These are phyloP conservation scores for Cryoendolithus antarcticus DNA, from an alignment of 2,329 filamentous ascomycete species.

Conservation along the genomic window DNA sequence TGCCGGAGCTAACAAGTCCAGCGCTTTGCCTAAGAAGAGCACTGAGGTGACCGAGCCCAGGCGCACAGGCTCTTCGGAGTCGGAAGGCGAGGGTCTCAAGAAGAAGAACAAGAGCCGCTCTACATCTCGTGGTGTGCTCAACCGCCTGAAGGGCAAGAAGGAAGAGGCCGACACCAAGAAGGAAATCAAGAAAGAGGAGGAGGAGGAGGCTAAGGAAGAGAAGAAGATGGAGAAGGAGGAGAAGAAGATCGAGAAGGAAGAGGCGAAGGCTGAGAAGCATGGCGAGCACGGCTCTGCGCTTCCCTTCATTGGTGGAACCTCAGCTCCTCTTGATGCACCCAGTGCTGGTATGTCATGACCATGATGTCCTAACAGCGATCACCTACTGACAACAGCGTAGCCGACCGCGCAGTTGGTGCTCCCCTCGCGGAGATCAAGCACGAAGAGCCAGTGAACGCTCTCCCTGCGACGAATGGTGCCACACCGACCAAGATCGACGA, in stretches of 20 bases:
- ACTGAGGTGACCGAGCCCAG: constrained; percentile 28
- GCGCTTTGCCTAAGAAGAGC: constrained; percentile 35
- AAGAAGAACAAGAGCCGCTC: constrained; percentile 48
- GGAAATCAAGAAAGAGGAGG: constrained; percentile 33
- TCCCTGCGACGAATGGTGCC: constrained; percentile 1
- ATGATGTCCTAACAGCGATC: too few species aligned
- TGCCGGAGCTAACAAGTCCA: constrained; percentile 19
- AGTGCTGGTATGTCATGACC: too few species aligned
- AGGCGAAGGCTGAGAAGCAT: constrained; percentile 22
- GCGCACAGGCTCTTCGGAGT: constrained; percentile 31
- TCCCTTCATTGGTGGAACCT: too few species aligned
- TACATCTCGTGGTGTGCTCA: constrained; percentile 46
- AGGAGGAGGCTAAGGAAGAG: constrained; percentile 27
- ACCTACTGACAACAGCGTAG: constrained; percentile 7
- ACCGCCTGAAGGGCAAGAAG: constrained; percentile 49
- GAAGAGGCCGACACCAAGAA: constrained; percentile 34
- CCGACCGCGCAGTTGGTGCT: constrained; percentile 16
- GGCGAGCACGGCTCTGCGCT: too few species aligned
- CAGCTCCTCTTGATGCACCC: too few species aligned
- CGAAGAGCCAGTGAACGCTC: constrained; percentile 22
- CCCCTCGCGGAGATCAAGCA: constrained; percentile 12
- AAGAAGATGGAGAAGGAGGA: constrained; percentile 12
- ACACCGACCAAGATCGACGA: constrained; percentile 13
- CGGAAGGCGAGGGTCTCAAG: constrained; percentile 29
- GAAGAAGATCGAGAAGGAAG: constrained; percentile 21